Evolutionary conservation across 306 rosid species (phyloP).

Genomic region (Ceratonia siliqua): DNA sequence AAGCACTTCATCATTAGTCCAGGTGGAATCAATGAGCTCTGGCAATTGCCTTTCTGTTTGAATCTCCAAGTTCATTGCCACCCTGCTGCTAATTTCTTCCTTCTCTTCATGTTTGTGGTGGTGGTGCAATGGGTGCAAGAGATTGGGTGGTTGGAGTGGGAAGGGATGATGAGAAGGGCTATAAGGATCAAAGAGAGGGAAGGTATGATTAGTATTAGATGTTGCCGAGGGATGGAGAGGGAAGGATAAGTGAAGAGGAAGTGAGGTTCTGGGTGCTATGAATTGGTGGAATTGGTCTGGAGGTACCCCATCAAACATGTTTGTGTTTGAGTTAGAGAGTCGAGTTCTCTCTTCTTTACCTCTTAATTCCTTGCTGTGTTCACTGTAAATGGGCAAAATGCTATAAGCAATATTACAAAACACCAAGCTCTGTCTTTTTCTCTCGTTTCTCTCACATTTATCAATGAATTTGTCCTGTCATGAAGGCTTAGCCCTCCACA

Average conservation of each 20-base stretch:
- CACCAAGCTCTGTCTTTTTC: constrained; percentile 34
- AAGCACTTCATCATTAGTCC: constrained; percentile 78
- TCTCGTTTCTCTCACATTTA: constrained; percentile 52
- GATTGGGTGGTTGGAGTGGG: constrained; percentile 39
- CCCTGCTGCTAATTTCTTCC: constrained; percentile 14
- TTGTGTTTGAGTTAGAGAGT: constrained; percentile 27
- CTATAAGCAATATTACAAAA: constrained; percentile 50
- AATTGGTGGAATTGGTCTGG: constrained; percentile 91
- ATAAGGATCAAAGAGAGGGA: constrained; percentile 44
- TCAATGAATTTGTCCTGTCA: constrained; percentile 66
- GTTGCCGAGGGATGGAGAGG: constrained; percentile 47
- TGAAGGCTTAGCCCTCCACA: constrained; percentile 63
- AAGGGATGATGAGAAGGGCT: constrained; percentile 25
- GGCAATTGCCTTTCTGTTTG: constrained; percentile 36
- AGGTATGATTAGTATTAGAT: neutral
- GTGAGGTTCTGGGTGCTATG: constrained; percentile 64
- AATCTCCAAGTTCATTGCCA: constrained; percentile 42
- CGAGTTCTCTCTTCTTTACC: constrained; percentile 36
- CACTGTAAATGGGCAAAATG: constrained; percentile 61
- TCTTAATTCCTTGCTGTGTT: constrained; percentile 17
- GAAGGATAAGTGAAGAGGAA: constrained; percentile 61
- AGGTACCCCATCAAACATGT: constrained; percentile 87
- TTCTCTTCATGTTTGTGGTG: constrained; percentile 34
- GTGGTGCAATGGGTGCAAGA: constrained; percentile 56
- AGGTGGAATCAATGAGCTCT: constrained; percentile 49